These are phyloP conservation scores for Crithidia brevicula DNA, from an alignment of 208 protist genomes.

Conservation along the genomic window DNA sequence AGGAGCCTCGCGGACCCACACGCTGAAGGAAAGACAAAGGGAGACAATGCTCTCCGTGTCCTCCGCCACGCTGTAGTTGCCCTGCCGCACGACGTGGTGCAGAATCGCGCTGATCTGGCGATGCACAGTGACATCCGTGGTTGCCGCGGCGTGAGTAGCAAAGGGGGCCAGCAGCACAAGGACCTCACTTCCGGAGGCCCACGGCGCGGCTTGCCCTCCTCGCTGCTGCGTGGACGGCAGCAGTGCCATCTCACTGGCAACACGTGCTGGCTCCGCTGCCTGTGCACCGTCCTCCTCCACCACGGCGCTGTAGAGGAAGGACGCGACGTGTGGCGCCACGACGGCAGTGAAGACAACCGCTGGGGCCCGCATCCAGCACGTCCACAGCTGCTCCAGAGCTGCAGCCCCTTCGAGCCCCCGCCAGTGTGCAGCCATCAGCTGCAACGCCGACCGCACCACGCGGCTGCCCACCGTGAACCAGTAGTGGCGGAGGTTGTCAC, in stretches of 20 bases:
- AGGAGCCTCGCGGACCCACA: constrained; percentile 8
- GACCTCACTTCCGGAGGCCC: constrained; percentile 22
- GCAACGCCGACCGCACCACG: constrained; percentile 20
- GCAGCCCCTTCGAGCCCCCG: constrained; percentile 11
- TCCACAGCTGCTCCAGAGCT: constrained; percentile 34
- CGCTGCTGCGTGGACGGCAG: background rate
- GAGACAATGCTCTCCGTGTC: constrained; percentile 39
- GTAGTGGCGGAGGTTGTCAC: constrained; percentile 20
- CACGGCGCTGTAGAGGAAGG: constrained; percentile 28
- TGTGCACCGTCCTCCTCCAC: background rate
- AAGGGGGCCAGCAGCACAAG: constrained; percentile 31
- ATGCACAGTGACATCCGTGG: constrained; percentile 22
- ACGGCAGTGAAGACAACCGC: constrained; percentile 18
- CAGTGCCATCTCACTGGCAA: background rate
- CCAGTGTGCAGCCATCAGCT: constrained; percentile 32
- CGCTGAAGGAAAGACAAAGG: constrained; percentile 33
- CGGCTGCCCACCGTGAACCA: constrained; percentile 27
- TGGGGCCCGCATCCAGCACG: constrained; percentile 29
- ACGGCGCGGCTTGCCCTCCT: constrained; percentile 1
- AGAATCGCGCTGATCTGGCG: constrained; percentile 22
- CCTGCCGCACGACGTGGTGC: constrained; percentile 20
- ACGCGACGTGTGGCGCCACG: constrained; percentile 16
- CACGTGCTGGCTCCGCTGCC: background rate
- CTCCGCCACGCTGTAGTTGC: constrained; percentile 18
- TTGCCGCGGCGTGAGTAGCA: constrained; percentile 21